These are phyloP conservation scores for Salvia hispanica DNA, from an alignment of 257 asterid genomes.

Conservation along the genomic window DNA sequence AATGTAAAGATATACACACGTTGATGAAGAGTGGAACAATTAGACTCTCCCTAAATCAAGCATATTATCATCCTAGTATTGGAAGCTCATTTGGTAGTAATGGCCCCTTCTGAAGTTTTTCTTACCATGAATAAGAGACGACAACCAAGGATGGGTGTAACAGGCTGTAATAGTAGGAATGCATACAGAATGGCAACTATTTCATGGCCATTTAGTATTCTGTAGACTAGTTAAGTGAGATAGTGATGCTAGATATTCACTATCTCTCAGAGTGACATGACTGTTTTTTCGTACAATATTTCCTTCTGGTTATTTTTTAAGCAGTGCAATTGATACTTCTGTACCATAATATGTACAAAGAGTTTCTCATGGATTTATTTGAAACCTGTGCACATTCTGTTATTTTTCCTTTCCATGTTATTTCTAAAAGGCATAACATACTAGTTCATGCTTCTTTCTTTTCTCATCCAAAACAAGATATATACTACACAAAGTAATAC, in stretches of 20 bases:
- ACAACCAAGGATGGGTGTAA: conserved; percentile 19
- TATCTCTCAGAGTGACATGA: conserved; percentile 16
- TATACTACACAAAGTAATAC: neutral
- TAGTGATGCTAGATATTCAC: conserved; percentile 12
- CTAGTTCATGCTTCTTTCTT: neutral
- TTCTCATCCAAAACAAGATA: neutral
- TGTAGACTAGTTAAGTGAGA: conserved; percentile 25
- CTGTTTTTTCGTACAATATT: conserved; percentile 24
- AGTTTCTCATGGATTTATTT: conserved; percentile 30
- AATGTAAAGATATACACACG: conserved; percentile 70
- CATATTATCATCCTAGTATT: conserved; percentile 44
- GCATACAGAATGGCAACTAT: conserved; percentile 28
- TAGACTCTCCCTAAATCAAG: conserved; percentile 54
- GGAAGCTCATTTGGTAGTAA: conserved; percentile 66
- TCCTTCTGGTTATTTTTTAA: conserved; percentile 10
- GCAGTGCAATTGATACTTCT: conserved; percentile 31
- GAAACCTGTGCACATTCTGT: conserved; percentile 27
- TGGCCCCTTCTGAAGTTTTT: conserved; percentile 42
- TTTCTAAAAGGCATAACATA: neutral
- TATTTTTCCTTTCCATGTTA: conserved; percentile 19
- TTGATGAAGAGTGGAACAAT: conserved; percentile 54
- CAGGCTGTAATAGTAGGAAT: conserved; percentile 18
- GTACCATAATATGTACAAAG: conserved; percentile 40
- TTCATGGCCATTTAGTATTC: conserved; percentile 29
- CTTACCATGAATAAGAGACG: conserved; percentile 24